Base-by-base conservation (phyloP, 306 rosid species). In the Fagus sylvatica region DNA sequence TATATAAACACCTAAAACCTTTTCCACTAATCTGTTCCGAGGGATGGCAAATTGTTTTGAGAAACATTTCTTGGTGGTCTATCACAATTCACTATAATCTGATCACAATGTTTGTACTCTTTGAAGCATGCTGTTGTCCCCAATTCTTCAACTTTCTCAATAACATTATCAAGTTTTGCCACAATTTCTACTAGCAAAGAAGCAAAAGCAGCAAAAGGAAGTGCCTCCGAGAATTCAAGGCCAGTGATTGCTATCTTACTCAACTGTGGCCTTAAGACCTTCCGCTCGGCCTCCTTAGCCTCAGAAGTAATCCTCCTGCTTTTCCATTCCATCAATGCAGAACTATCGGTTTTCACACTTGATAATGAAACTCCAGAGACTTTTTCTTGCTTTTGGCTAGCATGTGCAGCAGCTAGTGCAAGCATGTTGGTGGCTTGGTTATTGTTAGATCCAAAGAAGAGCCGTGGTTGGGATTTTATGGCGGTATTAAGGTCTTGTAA, bases 141-240 rank as follows among this genome's bases (percentile, higher is more conserved):
- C 72, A 95, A 76, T 79, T 88, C 98, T 67, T 95, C 98, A 56
- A 95, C 90, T 84, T 92, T 96, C 80, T 83, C 96, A 1, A 95
- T 95, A 19, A 95, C 90, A 77, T 67, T 75, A 70, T 95, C 98
- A 28, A 95, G 87, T 84, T 92, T 95, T 1, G 98, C 98, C 68
- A 90, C 98, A 0, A 89, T 89, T 86, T 95, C 98, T 74, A 92
- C 98, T 32, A 95, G 89, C 88, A 92, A 75, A n/a, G 98, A 90
- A 28, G 98, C 98, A 79, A 95, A 95, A 17, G 98, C 98, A 53
- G 98, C 98, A 76, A 95, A 87, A 4, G 98, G 98, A 82, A 92
- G 97, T 43, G 98, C 98, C 77, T 95, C 98, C 15, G 98, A 92
- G 88, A 95, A 95, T 80, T 95, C 98, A 19, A 95, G 90, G 85